Base-by-base conservation (phyloP, 495 filamentous ascomycete species). In the Lindgomyces ingoldianus region DNA sequence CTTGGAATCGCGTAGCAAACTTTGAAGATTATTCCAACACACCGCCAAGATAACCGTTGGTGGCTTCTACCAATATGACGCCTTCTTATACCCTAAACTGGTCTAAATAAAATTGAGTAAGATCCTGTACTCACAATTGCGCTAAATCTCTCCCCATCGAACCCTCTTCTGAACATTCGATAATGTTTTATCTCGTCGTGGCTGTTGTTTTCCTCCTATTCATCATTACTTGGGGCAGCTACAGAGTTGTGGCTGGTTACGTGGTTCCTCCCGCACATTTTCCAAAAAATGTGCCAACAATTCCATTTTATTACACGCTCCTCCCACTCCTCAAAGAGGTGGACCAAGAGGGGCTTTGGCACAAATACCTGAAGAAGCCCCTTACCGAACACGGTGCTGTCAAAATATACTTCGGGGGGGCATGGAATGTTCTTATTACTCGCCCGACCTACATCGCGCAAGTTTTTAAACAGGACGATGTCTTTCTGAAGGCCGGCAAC, bases 381-480 rank as follows among this genome's bases (percentile, higher is more conserved):
- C 64, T 75, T 12, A 27, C 50, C 1, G 56, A 56, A 12, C 70
- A 82, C 51, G 81, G 81, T 10, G 79, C 79, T 0, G 80, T 83
- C 4, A 72, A 76, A 41, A 71, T 81, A 48, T 83, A 75, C 70
- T 73, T 77, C 55, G 77, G 69, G 3, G 78, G 75, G 9, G 70
- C 67, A 19, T 80, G 78, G 78, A 79, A 74, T 29, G 59, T 80
- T 6, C 74, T 79, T 0, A 69, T 77, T 1, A 71, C 65, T 4
- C 60, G 68, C 24, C 78, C 81, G 0, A 52, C 71, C 1, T 79
- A 74, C 50, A 59, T 83, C 11, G 70, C 71, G 4, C 73, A 80
- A 45, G 75, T 83, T 45, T 78, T 83, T 61, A 76, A 76, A n/a
- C 72, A 81, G 27, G 79, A 82, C 45, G 68, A n/a, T n/a, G n/a